Evolutionary conservation across 495 filamentous ascomycete genomes (phyloP), one percentile per base, ranked within the genome.

Genomic region (Daldinia loculata): DNA sequence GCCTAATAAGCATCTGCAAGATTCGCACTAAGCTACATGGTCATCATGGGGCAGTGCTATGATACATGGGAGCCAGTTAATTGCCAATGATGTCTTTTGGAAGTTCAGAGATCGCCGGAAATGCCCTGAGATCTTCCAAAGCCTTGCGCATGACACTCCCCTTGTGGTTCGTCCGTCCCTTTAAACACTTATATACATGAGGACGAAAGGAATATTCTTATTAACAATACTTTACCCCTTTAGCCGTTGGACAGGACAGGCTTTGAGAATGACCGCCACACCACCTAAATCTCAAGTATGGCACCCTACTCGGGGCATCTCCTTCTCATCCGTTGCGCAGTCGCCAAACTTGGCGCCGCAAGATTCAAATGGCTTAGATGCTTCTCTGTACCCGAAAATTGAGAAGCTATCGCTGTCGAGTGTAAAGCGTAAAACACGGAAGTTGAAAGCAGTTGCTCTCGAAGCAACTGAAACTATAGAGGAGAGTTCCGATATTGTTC

Each of bases 241-340:
- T 41, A 77, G 73, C 60, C 9, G 39, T 61, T 61, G 41, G 55
- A 43, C 60, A 26, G 26, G 32, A 50, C 55, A 56, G 26, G 63
- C n/a, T 32, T 52, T 52, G 36, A 77, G 68, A 59, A 81, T 79
- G 78, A 69, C 66, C 15, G 60, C 66, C 11, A 72, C 70, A 27
- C 72, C 74, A 8, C 19, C 76, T 14, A 64, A 74, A 56, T 36
- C 74, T 61, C 71, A 78, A 27, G 26, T 79, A 61, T 84, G 83
- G 83, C 75, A 81, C 61, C 72, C 76, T 12, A 69, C 74, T 39
- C 78, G 76, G 9, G 82, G 82, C 8, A 79, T 84, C 53, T 78
- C 79, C 0, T 84, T 83, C 62, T 74, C 75, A 15, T 66, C 68
- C 0, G 24, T 43, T 26, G 32, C 69, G 45, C 65, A 52, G 17